These are phyloP conservation scores for Verticillium klebahnii DNA, from an alignment of 2,329 filamentous ascomycete species.

Conservation along the genomic window DNA sequence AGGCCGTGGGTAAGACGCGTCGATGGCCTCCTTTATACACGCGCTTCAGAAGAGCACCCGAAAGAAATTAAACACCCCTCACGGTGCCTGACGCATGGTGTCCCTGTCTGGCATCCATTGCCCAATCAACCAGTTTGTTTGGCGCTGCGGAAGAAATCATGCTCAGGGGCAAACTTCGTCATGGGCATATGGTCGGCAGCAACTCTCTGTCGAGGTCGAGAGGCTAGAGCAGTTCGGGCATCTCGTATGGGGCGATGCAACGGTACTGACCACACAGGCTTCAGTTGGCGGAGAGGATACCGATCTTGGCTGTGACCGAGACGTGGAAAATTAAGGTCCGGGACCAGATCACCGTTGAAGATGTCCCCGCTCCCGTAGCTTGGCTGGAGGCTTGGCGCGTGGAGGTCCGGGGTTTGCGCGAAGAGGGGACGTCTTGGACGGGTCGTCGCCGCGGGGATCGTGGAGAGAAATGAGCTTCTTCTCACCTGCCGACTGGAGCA, in stretches of 20 bases:
- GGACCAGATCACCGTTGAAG: constrained; percentile 4
- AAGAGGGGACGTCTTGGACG: not conserved
- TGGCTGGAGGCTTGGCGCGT: constrained; percentile 5
- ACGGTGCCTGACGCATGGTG: not conserved
- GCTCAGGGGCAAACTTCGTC: not conserved
- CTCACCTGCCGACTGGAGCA: not conserved
- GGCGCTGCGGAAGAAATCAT: not conserved
- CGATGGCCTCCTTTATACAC: not conserved
- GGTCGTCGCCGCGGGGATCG: not conserved
- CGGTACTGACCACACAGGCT: not conserved
- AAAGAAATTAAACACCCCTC: not conserved
- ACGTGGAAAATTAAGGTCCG: constrained; percentile 11
- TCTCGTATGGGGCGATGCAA: not conserved
- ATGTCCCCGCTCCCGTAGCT: constrained; percentile 5
- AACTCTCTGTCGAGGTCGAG: not conserved
- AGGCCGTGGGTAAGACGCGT: not conserved
- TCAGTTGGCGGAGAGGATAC: not conserved
- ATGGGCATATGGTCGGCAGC: not conserved
- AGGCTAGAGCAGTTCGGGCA: not conserved
- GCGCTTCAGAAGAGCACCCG: not conserved
- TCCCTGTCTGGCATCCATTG: not conserved
- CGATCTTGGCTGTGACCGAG: constrained; percentile 2
- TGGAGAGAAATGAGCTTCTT: not conserved
- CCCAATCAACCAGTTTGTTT: not conserved
- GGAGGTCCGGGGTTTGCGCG: not conserved